Percentiles rank a stretch among this genome's conserved stretches.
Conservation (phyloP, 2,329 filamentous ascomycete species). For the Phialocephala sp. region DNA sequence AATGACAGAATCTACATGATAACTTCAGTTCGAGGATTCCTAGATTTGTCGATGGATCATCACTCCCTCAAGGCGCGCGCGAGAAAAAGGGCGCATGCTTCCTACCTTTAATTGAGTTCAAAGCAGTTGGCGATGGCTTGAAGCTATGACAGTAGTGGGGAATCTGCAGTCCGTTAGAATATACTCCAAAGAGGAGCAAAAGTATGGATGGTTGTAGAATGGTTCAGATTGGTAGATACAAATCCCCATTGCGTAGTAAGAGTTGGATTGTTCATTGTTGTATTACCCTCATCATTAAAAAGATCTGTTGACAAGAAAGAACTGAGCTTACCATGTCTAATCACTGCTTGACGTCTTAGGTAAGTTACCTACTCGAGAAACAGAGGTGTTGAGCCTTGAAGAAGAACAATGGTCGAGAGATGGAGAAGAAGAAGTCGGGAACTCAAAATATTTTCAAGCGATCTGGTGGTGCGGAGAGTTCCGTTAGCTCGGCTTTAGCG, state of each 20-base stretch:
- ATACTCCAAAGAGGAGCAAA: background rate
- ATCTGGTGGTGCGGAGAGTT: background rate
- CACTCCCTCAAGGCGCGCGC: conserved; percentile 35
- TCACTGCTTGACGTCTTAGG: background rate
- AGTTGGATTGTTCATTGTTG: conserved; percentile 51
- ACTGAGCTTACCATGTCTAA: conserved; percentile 27
- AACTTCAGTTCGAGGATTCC: conserved; percentile 46
- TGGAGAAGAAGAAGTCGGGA: background rate
- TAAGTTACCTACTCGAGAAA: background rate
- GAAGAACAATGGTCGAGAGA: background rate
- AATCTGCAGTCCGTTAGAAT: conserved; percentile 13
- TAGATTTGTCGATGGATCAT: conserved; percentile 45
- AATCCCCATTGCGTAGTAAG: conserved; percentile 46
- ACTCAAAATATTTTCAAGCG: background rate
- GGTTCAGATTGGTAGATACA: conserved; percentile 45
- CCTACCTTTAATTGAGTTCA: background rate
- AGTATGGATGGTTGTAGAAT: conserved; percentile 7
- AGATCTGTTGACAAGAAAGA: conserved; percentile 23
- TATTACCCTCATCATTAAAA: conserved; percentile 47
- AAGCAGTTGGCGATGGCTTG: background rate
- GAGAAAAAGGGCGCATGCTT: background rate
- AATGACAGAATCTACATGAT: conserved; percentile 47
- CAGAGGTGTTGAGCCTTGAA: conserved; percentile 45
- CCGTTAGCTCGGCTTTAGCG: background rate
- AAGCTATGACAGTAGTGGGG: background rate